Conservation (phyloP, 1,139 yeast species). For the Kluyveromyces sp. region DNA sequence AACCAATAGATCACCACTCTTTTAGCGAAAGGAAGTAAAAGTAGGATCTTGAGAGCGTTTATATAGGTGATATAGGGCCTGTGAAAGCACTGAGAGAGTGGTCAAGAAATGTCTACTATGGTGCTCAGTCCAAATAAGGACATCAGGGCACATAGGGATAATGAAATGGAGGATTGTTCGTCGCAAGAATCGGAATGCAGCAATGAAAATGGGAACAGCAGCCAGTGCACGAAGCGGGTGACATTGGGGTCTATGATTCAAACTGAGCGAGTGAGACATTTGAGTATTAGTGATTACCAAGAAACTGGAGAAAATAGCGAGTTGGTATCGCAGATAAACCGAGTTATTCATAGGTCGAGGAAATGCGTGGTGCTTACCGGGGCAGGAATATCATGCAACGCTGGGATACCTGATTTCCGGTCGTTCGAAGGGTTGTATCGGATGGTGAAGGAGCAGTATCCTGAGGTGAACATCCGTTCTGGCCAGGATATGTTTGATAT, state of each 20-base stretch:
- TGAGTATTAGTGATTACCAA: neutral
- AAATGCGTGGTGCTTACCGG: conserved; percentile 68
- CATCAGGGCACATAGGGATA: neutral
- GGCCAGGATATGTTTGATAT: conserved; percentile 92
- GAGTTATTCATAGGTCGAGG: conserved; percentile 29
- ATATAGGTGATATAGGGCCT: too few relatives aligned
- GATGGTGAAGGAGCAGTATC: conserved; percentile 56
- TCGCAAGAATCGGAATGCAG: conserved; percentile 4
- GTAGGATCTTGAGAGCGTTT: neutral
- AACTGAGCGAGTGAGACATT: conserved; percentile 3
- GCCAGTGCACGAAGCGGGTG: neutral
- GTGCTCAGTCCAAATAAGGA: neutral
- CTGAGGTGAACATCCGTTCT: conserved; percentile 46
- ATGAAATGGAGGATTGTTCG: neutral
- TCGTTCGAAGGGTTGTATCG: conserved; percentile 78
- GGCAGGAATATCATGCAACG: conserved; percentile 93
- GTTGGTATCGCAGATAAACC: conserved; percentile 15
- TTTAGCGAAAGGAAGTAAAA: neutral
- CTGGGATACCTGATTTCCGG: conserved; percentile 94
- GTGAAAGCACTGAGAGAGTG: too few relatives aligned
- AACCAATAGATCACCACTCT: neutral
- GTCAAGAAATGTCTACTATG: neutral
- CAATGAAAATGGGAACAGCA: neutral
- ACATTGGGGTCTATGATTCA: conserved; percentile 4
- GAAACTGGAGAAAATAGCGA: conserved; percentile 2